Evolutionary conservation across 2,329 filamentous ascomycete genomes (phyloP).

Genomic region (Elsinoe perseae): DNA sequence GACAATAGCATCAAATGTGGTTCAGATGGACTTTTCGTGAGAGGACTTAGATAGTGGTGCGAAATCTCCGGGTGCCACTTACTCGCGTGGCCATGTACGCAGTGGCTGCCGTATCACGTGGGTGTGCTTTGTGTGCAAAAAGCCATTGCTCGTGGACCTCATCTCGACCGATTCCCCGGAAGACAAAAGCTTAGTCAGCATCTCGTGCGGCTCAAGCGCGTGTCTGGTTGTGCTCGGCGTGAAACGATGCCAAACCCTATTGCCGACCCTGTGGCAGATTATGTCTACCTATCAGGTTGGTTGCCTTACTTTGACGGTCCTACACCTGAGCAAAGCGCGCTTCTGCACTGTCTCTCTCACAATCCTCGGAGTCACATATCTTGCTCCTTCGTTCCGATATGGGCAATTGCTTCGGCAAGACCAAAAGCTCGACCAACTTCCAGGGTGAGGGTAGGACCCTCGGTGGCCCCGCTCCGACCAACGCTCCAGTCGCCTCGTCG

Average conservation of each 20-base stretch:
- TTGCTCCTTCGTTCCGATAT: constrained; percentile 40
- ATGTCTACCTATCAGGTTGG: background rate
- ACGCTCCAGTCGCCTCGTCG: constrained; percentile 34
- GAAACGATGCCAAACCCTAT: background rate
- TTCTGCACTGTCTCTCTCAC: background rate
- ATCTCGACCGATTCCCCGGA: background rate
- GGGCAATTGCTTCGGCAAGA: constrained; percentile 80
- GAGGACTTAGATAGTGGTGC: background rate
- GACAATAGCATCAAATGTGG: background rate
- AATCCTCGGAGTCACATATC: background rate
- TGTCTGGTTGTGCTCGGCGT: background rate
- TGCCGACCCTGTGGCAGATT: background rate
- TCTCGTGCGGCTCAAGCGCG: background rate
- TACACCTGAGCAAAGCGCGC: background rate
- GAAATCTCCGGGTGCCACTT: background rate
- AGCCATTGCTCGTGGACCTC: no score
- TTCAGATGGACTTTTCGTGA: background rate
- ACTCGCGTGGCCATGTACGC: background rate
- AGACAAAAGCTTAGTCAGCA: background rate
- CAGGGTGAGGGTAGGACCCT: constrained; percentile 64
- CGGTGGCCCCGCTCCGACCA: constrained; percentile 44
- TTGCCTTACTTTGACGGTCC: background rate
- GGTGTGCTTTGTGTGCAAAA: background rate
- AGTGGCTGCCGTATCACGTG: background rate
- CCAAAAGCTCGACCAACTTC: constrained; percentile 54